Base-by-base conservation (phyloP, 495 filamentous ascomycete genomes). In the Neurospora tetraspora region DNA sequence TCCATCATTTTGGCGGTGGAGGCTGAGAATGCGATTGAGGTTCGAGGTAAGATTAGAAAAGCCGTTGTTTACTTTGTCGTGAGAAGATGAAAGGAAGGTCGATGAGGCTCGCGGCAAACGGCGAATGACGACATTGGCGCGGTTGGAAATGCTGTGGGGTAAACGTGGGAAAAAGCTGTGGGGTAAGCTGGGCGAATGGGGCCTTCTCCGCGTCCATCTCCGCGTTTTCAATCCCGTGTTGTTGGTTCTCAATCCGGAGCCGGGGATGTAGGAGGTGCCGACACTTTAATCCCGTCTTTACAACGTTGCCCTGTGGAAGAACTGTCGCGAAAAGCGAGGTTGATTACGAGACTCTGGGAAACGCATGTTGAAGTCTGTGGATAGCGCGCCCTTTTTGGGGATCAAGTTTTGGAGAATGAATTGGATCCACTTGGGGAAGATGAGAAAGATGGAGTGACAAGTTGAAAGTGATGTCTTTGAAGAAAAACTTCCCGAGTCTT, bases 41-140 rank as follows among this genome's bases (percentile, higher is more conserved):
- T 34, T 34, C 31, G 31, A 34, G 31, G 31, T 34, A 34, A 34
- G 31, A 34, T 34, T 3, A 34, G 31, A 34, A 34, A 27, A 27
- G 27, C 27, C 27, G 27, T 34, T 31, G 53, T 71, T 39, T 68
- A 45, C 18, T n/a, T 43, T 27, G 47, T 59, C 16, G 53, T 16
- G 16, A 70, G 9, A 65, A 69, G 70, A 34, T 70, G 73, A 72
- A 27, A 74, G 43, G 65, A 36, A 2, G 68, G 45, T 10, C 69
- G 2, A 23, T 27, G 20, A 61, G 53, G 27, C 53, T 61, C 14
- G 23, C 12, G 20, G 53, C 6, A 18, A 65, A 31, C 53, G 53
- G 27, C 27, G 27, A 34, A 34, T 65, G 53, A 65, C 53, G 53
- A 65, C 53, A 65, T 65, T 65, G 53, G 53, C 53, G 53, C 53